Conservation (phyloP, 805 yeast genomes). For the Candida insectalens region DNA sequence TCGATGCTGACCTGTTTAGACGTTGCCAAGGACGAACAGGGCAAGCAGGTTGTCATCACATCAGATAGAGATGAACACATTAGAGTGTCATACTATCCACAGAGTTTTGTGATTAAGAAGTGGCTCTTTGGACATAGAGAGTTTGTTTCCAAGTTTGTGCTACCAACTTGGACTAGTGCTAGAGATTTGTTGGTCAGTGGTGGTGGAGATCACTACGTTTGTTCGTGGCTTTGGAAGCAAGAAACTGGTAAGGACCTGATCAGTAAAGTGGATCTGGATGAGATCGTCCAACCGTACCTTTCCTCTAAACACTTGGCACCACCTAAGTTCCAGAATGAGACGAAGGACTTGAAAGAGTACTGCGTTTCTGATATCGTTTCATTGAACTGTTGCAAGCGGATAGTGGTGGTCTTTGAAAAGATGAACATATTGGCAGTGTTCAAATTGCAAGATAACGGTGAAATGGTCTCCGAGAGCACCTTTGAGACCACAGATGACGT, state of each 20-base stretch:
- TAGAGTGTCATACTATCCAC: constrained; percentile 71
- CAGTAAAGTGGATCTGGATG: constrained; percentile 26
- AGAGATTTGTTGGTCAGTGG: constrained; percentile 61
- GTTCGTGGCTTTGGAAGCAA: constrained; percentile 70
- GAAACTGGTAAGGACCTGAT: constrained; percentile 27
- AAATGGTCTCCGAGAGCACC: constrained; percentile 23
- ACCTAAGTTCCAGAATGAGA: constrained; percentile 48
- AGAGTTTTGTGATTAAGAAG: constrained; percentile 64
- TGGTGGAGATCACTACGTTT: constrained; percentile 79
- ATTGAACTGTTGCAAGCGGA: constrained; percentile 17
- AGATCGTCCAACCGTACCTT: constrained; percentile 33
- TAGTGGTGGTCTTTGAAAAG: constrained; percentile 40
- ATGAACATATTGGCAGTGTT: constrained; percentile 33
- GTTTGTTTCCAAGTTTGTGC: constrained; percentile 60
- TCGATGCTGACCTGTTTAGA: constrained; percentile 85
- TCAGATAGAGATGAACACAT: constrained; percentile 97
- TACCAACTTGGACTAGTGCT: constrained; percentile 40
- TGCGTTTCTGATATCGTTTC: constrained; percentile 32
- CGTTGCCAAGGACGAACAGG: constrained; percentile 29
- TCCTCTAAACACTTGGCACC: constrained; percentile 56
- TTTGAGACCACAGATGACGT: constrained; percentile 15
- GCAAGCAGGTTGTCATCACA: constrained; percentile 52
- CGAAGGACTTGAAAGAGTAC: constrained; percentile 36
- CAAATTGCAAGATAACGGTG: constrained; percentile 20
- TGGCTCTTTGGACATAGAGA: constrained; percentile 84